phyloP scores from a whole-genome alignment of 1,284 basidiomycete species.

The Blastosporella zonata region DNA sequence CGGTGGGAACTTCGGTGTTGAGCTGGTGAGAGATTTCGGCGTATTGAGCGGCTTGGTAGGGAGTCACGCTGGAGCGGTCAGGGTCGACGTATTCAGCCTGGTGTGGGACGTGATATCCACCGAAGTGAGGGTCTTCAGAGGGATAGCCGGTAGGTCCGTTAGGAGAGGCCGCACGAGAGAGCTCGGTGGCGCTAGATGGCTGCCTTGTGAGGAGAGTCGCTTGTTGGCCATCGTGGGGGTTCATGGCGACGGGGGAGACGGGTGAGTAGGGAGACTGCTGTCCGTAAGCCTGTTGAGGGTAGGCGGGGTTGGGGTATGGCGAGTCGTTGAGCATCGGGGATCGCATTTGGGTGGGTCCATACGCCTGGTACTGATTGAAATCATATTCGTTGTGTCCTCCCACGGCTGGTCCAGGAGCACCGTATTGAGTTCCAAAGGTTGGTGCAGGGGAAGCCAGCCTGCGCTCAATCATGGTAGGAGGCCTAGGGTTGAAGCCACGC shows the following conservation, averaged over 20 bases:
- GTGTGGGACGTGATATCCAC: slow-evolving; percentile 6
- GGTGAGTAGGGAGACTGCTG: slow-evolving; percentile 28
- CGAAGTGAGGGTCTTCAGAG: slow-evolving; percentile 5
- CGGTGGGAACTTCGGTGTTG: slow-evolving; percentile 38
- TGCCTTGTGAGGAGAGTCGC: slow-evolving; percentile 16
- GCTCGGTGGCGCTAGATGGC: slow-evolving; percentile 18
- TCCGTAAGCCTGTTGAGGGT: slow-evolving; percentile 30
- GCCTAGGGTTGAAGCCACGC: slow-evolving; percentile 42
- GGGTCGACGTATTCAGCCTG: slow-evolving; percentile 55
- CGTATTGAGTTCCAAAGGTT: slow-evolving; percentile 38
- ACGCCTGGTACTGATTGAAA: slow-evolving; percentile 20
- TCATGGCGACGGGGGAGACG: slow-evolving; percentile 21
- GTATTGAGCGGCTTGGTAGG: slow-evolving; percentile 71
- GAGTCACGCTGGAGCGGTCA: slow-evolving; percentile 62
- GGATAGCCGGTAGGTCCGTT: slow-evolving; percentile 11
- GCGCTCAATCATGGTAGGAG: slow-evolving; percentile 57
- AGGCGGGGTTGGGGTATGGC: slow-evolving; percentile 35
- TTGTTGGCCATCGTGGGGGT: slow-evolving; percentile 7
- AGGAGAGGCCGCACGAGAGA: slow-evolving; percentile 9
- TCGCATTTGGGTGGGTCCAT: slow-evolving; percentile 21
- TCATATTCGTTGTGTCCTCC: slow-evolving; percentile 16
- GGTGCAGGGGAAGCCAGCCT: slow-evolving; percentile 33
- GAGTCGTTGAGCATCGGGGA: slow-evolving; percentile 28
- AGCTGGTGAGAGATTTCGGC: slow-evolving; percentile 54
- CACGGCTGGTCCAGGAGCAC: slow-evolving; percentile 18